Evolutionary conservation across 2,329 filamentous ascomycete genomes (phyloP), one percentile per base, ranked within the genome.

Genomic region (Xylaria sp.): DNA sequence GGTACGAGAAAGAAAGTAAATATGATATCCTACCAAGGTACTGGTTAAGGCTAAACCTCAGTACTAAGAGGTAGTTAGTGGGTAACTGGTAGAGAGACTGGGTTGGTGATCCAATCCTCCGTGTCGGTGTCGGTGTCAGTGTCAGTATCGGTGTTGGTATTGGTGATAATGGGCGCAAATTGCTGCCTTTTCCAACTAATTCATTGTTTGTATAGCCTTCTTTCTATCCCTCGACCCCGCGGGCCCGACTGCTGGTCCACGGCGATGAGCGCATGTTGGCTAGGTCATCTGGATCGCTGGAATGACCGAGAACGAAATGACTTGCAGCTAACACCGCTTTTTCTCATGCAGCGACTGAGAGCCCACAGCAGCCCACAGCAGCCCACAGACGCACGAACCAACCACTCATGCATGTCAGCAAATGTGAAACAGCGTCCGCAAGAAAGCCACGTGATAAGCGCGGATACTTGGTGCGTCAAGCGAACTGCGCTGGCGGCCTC

Each of bases 381-480:
- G n/a, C 53, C 46, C 35, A 61, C 25, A 37, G 52, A 52, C 47
- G 56, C 51, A 59, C 52, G 43, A 58, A 44, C 64, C 64, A 64
- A 64, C 58, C 44, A 60, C 46, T 59, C 27, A 70, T 70, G 69
- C 70, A 71, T 63, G 68, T 70, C 71, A 67, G 67, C 60, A 52
- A 72, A 66, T 68, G 62, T 72, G 71, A 72, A 72, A 72, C 71
- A 68, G 11, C 38, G 55, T 33, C 64, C 48, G 52, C 62, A 64
- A 65, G 54, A 61, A 52, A 62, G 55, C 64, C 70, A 72, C 70
- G 69, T 71, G 70, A 71, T 65, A 38, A 53, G 21, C 63, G 49
- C 61, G 41, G 55, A 68, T 66, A 66, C 68, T 56, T 65, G 63
- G 65, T 60, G 68, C 70, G 49, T 54, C 54, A 31, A 44, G 9